Base-by-base conservation (phyloP, 345 rosid genomes). In the Pelargonium nanum region DNA sequence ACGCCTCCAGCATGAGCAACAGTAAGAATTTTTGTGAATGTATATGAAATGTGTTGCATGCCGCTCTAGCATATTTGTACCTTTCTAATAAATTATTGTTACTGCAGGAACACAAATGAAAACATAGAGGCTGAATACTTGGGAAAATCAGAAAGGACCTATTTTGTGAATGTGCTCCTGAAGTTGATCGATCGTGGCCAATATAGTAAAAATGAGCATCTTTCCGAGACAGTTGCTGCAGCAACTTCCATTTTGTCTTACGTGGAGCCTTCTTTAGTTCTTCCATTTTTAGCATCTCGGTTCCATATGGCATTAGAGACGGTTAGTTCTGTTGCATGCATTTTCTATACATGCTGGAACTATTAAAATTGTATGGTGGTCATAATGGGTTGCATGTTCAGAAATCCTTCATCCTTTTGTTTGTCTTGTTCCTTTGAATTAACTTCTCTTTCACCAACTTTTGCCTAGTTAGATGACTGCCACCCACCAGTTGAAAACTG, bases 401-500 rank as follows among this genome's bases (percentile, higher is more conserved):
- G 22, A 50, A 17, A 24, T 32, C 32, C 55, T 48, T 17, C 19
- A 26, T 23, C 9, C 26, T 68, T 61, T 66, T 48, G 26, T 26
- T 67, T 23, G 23, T 19, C 20, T 71, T 26, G 55, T 61, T 58
- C 57, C 66, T 40, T 68, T 69, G 50, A 24, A 55, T 77, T 74
- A 79, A 80, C 84, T 70, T 59, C 67, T 53, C 57, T 71, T 70
- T 56, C 66, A 63, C 48, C 72, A 59, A 74, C 67, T 61, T 81
- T 83, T 84, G 61, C 80, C 83, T 83, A 78, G 79, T 77, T 83
- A 93, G 99, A 87, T 82, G 80, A 93, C 97, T 68, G 99, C 99
- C 83, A 93, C 96, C 60, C 99, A 93, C 81, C 99, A 93, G 79
- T 79, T 93, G 83, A 93, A 87, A 80, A 84, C 94, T 64, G 99